A percentile compares a stretch with the other conserved stretches of the same genome.
Conservation (phyloP, 2,329 filamentous ascomycete species). For the Sporothrix sp. region DNA sequence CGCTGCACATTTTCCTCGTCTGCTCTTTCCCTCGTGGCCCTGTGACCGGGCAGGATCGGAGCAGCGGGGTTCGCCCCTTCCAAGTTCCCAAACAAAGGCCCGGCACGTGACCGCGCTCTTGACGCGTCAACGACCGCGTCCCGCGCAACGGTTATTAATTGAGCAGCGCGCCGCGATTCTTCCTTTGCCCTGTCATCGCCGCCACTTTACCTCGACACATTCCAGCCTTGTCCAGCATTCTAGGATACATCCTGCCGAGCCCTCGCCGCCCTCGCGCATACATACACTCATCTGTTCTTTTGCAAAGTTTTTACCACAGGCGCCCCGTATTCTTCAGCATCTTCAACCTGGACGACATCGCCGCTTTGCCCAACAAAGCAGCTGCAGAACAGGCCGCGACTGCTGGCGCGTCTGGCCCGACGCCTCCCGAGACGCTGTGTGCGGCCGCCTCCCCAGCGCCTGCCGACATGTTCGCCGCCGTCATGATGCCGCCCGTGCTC, state of each 20-base stretch:
- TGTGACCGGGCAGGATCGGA: constrained; percentile 11
- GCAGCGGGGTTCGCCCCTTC: constrained; percentile 1
- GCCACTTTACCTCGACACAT: background rate
- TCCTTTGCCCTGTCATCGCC: background rate
- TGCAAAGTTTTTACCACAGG: no score
- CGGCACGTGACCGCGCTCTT: constrained; percentile 8
- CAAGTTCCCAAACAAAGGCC: background rate
- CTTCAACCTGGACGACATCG: background rate
- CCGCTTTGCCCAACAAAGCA: background rate
- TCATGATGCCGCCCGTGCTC: constrained; percentile 10
- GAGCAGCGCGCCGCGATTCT: background rate
- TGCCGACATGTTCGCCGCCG: constrained; percentile 15
- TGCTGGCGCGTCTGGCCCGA: background rate
- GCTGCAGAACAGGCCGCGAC: background rate
- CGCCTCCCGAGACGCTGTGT: background rate
- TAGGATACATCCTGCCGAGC: no score
- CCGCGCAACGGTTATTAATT: no score
- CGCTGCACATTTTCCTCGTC: background rate
- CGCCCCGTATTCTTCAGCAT: no score
- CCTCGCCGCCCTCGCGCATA: no score
- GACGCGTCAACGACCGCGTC: constrained; percentile 9
- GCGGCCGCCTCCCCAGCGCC: background rate
- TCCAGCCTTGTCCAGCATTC: no score
- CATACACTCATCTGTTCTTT: no score
- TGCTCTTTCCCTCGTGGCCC: background rate